Base-by-base conservation (phyloP, 371 early-diverging fungal genomes). In the Mucor ambiguus region DNA sequence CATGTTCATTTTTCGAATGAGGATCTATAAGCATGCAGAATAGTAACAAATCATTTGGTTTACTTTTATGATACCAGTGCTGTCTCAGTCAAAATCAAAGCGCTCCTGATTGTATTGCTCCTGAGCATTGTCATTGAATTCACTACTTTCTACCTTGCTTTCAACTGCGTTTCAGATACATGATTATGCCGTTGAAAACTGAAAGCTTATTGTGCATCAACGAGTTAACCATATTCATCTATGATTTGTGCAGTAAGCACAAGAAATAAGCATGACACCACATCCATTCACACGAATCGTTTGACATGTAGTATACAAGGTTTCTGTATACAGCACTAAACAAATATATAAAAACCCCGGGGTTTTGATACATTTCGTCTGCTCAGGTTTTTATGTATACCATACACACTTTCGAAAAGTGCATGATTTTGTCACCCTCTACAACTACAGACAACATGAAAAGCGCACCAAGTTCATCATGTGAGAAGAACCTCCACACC, bases 291-390 rank as follows among this genome's bases (percentile, higher is more conserved):
- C 52, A 52, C 52, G 28, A 52, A 26, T 26, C 11, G 52, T 52
- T 52, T 52, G 52, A 52, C 52, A 52, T 52, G 52, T 28, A 48
- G 48, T 48, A 46, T 46, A 22, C 14, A 38, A 38, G 22, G 46
- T 46, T 46, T n/a, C 11, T 38, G 38, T 38, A 38, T 38, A 3
- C 11, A 38, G 38, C 38, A 41, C 41, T 41, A 41, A 5, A 41
- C 41, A 41, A 41, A 41, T 41, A 41, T 18, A 41, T 41, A 18
- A 41, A 41, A 41, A 41, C 0, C 5, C 41, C 41, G 41, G 41
- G 41, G 11, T 41, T 37, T 41, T 41, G 41, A 41, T 41, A 41
- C 41, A 18, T 41, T 41, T 41, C 41, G 41, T 41, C 11, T 41
- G 18, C 6, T 41, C 41, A 41, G 41, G 41, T 18, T 18, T 5